Conservation (phyloP, 1,284 basidiomycete species). For the Malassezia yamatoensis region DNA sequence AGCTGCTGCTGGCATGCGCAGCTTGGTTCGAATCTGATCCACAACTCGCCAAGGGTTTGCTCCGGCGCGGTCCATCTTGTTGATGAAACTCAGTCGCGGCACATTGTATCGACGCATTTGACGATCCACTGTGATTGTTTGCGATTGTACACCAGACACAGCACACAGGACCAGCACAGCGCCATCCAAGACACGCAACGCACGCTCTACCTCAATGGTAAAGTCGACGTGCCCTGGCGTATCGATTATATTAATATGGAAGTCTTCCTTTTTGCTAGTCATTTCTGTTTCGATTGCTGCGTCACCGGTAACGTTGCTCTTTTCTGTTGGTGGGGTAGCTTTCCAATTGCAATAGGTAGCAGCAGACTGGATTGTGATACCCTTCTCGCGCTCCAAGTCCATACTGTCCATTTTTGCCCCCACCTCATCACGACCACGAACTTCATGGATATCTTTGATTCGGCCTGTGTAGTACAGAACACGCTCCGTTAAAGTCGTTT, state of each 20-base stretch:
- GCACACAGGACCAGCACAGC: conserved; percentile 94
- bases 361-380: conserved; percentile 97
- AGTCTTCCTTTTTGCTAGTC: conserved; percentile 57
- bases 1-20: conserved; percentile 85
- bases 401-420: conserved; percentile 99
- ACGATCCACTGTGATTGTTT: conserved; percentile 97
- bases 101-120: conserved; percentile 95
- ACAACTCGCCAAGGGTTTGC: conserved; percentile 95
- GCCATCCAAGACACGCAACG: conserved; percentile 88
- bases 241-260: conserved; percentile 96
- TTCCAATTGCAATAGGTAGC: conserved; percentile 98
- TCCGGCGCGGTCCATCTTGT: conserved; percentile 98
- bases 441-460: conserved; percentile 94
- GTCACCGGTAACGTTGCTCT: conserved; percentile 46
- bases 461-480: conserved; percentile 93
- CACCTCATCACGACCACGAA: conserved; percentile 83
- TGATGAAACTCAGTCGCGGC: conserved; percentile 90
- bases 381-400: conserved; percentile 97
- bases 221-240: conserved; percentile 99
- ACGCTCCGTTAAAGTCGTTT: conserved; percentile 97
- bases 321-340: conserved; percentile 52
- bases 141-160: conserved; percentile 90
- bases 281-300: conserved; percentile 23
- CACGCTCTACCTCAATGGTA: conserved; percentile 96
- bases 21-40: conserved; percentile 79